A percentile compares a stretch with the other conserved stretches of the same genome.
These are phyloP conservation scores for Inonotus obliquus DNA, from an alignment of 1,284 basidiomycete species.

Conservation along the genomic window DNA sequence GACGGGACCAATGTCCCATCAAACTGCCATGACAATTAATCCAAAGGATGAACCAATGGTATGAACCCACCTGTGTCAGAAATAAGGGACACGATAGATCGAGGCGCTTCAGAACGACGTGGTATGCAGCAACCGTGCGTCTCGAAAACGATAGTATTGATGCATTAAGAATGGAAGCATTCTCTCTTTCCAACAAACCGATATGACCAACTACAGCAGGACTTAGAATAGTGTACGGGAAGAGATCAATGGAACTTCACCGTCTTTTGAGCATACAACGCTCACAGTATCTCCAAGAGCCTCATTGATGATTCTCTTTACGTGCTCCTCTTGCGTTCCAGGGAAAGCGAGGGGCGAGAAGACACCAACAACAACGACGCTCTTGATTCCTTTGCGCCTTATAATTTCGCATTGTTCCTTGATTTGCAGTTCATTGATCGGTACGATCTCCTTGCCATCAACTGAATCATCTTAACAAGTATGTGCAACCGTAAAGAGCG, in stretches of 20 bases:
- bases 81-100: constrained; percentile 47
- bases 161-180: constrained; percentile 58
- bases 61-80: constrained; percentile 43
- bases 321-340: constrained; percentile 43
- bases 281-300: constrained; percentile 35
- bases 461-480: constrained; percentile 24
- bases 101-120: constrained; percentile 41
- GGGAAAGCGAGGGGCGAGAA: constrained; percentile 45
- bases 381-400: constrained; percentile 35
- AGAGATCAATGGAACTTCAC: constrained; percentile 29
- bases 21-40: constrained; percentile 20
- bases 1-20: constrained; percentile 54
- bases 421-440: constrained; percentile 37
- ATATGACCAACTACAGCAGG: constrained; percentile 41
- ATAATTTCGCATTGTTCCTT: constrained; percentile 38
- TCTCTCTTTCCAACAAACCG: constrained; percentile 57
- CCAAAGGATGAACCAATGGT: not conserved
- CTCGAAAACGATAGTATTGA: constrained; percentile 49
- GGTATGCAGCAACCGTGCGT: constrained; percentile 47
- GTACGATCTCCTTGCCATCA: constrained; percentile 43
- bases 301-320: constrained; percentile 36
- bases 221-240: constrained; percentile 20
- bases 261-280: constrained; percentile 38
- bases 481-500: not conserved
- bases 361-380: constrained; percentile 43